Base-by-base conservation (phyloP, 176 grass and related monocot species). In the Melocanna baccifera region DNA sequence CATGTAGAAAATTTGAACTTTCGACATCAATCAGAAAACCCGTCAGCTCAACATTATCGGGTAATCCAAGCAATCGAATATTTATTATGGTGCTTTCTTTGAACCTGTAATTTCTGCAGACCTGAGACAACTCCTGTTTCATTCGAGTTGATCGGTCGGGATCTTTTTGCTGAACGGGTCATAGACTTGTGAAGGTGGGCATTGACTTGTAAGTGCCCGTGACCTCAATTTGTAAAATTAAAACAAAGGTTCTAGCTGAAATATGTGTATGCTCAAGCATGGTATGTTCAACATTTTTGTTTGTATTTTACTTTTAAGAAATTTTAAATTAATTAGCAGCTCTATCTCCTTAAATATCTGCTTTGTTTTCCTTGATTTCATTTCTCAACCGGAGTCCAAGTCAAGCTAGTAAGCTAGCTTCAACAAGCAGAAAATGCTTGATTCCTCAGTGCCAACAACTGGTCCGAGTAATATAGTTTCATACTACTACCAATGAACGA, bases 11-110 rank as follows among this genome's bases (percentile, higher is more conserved):
- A 43, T 25, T 73, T 73, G 40, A n/a, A 73, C 73, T 73, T 83
- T 90, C 40, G 15, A 73, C 67, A 57, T 87, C 84, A 86, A 79
- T 34, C n/a, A n/a, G 43, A 46, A 39, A 32, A 75, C 26, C 51
- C 10, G 67, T 48, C 76, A 68, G 57, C 57, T 88, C 37, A 66
- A 84, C 75, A 48, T 63, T 32, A 82, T 43, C 13, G 61, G 65
- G 61, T 15, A 83, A 58, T 56, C 28, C 32, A 84, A 66, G 36
- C 81, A 73, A 84, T 73, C 10, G 2, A 65, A 41, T 53, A 32
- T 52, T n/a, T 22, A 76, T 39, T 71, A 15, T 53, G 39, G 23
- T 28, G 71, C 4, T 58, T 62, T 62, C 79, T 69, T 57, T 69
- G 52, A 87, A 63, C 79, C 67, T 69, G 39, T 57, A 56, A 75